Evolutionary conservation across 306 rosid species (phyloP).

Genomic region (Carpinus fangiana): DNA sequence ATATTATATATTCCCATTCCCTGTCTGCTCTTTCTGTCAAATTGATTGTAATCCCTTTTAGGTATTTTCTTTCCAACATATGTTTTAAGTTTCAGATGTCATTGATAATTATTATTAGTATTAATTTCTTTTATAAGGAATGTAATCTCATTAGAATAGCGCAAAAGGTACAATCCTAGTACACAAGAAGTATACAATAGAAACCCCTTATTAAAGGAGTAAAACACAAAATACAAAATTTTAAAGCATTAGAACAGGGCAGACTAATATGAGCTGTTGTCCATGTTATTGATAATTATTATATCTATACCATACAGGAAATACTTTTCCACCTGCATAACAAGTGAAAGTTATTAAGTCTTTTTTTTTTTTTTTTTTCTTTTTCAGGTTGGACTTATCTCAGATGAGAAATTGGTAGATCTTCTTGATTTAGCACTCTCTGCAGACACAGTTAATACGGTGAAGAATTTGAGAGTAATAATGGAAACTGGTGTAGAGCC

Average conservation of each 20-base stretch:
- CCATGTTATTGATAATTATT: background rate
- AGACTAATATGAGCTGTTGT: too few species aligned
- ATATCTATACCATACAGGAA: conserved; percentile 17
- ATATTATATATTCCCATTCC: background rate
- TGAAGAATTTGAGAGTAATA: conserved; percentile 84
- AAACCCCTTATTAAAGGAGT: too few species aligned
- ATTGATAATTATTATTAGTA: too few species aligned
- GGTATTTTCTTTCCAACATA: background rate
- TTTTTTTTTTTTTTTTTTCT: conserved; percentile 21
- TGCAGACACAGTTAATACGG: conserved; percentile 95
- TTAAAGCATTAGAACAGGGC: too few species aligned
- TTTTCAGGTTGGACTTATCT: conserved; percentile 91
- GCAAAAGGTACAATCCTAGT: too few species aligned
- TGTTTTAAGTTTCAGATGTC: background rate
- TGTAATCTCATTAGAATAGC: too few species aligned
- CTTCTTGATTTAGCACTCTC: conserved; percentile 97
- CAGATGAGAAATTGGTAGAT: conserved; percentile 94
- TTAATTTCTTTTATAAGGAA: background rate
- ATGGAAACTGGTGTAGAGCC: conserved; percentile 99
- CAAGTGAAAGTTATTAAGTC: conserved; percentile 26
- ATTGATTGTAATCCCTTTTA: background rate
- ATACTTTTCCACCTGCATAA: background rate
- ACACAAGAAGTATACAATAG: too few species aligned
- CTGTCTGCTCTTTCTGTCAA: background rate
- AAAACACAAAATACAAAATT: too few species aligned